Conservation (phyloP, 2,329 filamentous ascomycete species). For the Trichoderma pleuroti region DNA sequence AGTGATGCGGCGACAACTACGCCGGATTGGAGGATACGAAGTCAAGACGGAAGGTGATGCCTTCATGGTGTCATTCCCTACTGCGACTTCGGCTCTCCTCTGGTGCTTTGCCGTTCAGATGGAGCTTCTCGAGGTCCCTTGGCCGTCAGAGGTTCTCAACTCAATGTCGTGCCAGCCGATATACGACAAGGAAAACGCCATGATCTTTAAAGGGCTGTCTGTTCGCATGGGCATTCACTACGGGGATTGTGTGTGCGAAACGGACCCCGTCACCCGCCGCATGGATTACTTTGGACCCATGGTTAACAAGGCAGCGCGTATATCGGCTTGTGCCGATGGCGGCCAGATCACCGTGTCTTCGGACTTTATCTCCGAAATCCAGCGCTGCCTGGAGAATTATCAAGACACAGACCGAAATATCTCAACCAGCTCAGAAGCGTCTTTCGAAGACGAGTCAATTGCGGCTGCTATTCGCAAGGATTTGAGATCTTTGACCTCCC, state of each 20-base stretch:
- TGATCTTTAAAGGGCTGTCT: constrained; percentile 91
- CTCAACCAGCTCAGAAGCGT: constrained; percentile 63
- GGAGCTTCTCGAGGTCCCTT: constrained; percentile 80
- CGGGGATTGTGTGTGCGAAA: constrained; percentile 90
- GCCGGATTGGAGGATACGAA: constrained; percentile 93
- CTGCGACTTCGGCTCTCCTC: constrained; percentile 86
- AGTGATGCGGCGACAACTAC: constrained; percentile 87
- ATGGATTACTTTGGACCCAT: constrained; percentile 99
- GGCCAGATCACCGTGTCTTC: constrained; percentile 96
- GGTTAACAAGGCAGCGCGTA: constrained; percentile 95
- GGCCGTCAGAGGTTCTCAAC: constrained; percentile 89
- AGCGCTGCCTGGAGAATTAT: constrained; percentile 83
- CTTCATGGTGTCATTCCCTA: constrained; percentile 98
- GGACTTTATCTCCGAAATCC: constrained; percentile 95
- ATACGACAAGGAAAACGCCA: constrained; percentile 75
- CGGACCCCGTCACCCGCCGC: constrained; percentile 90
- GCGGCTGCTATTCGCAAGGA: constrained; percentile 81
- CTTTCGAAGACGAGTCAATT: constrained; percentile 68
- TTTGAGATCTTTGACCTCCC: constrained; percentile 77
- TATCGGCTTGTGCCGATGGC: constrained; percentile 90
- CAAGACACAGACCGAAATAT: constrained; percentile 75
- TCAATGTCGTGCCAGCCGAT: constrained; percentile 81
- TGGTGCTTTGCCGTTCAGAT: constrained; percentile 97
- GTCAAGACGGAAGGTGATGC: constrained; percentile 99
- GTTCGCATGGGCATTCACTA: constrained; percentile 98